Evolutionary conservation across 768 basidiomycete species (phyloP).

Genomic region (Xerocomellus dryophilus): DNA sequence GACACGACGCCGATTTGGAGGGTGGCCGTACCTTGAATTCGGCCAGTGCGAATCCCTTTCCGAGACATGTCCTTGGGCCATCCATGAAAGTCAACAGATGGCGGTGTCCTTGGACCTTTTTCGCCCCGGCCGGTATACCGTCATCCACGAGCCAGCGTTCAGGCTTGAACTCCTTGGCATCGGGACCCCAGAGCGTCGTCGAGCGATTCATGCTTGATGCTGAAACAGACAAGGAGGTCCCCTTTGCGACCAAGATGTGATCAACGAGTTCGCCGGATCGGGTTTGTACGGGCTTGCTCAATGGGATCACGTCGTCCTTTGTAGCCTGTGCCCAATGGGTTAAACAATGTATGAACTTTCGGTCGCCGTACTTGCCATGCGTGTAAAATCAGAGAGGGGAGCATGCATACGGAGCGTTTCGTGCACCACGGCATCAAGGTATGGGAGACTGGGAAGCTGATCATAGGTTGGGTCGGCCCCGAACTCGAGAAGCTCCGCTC

Average conservation of each 20-base stretch:
- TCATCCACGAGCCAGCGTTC: constrained; percentile 56
- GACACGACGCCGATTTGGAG: not conserved
- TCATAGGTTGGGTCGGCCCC: constrained; percentile 51
- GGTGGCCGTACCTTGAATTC: constrained; percentile 27
- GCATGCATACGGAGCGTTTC: constrained; percentile 47
- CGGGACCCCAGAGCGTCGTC: constrained; percentile 57
- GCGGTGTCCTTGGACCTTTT: constrained; percentile 48
- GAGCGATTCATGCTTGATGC: constrained; percentile 48
- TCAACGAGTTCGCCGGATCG: constrained; percentile 38
- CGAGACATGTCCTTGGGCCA: constrained; percentile 43
- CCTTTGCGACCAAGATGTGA: constrained; percentile 46
- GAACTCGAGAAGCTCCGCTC: constrained; percentile 48
- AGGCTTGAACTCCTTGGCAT: constrained; percentile 57
- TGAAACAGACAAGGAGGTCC: constrained; percentile 42
- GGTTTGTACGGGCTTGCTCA: constrained; percentile 48
- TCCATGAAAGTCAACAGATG: constrained; percentile 53
- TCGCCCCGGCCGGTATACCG: constrained; percentile 28
- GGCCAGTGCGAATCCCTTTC: constrained; percentile 10
- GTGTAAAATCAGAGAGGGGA: constrained; percentile 28
- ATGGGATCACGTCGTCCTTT: constrained; percentile 57
- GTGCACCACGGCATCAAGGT: constrained; percentile 51
- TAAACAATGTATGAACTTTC: not conserved
- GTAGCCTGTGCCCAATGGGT: constrained; percentile 36
- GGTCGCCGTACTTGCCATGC: constrained; percentile 6
- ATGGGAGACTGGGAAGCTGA: constrained; percentile 50